Percentiles rank a stretch among this genome's conserved stretches.
Conservation (phyloP, 2,329 filamentous ascomycete genomes). For the Diaporthe sp. region DNA sequence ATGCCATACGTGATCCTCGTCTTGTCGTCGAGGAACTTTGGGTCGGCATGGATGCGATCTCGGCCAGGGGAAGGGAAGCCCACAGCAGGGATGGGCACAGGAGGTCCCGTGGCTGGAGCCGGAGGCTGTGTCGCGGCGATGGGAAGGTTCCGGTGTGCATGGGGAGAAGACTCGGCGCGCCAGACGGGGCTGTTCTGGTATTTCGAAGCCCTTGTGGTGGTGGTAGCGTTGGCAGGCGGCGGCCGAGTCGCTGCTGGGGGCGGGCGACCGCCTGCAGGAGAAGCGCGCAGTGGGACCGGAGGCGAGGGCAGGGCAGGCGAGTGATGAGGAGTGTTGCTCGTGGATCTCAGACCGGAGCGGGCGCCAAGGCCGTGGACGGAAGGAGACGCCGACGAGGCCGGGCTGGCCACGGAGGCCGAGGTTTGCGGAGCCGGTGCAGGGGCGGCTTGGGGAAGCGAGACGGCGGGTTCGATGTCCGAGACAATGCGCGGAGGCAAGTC, state of each 20-base stretch:
- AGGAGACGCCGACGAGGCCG: not conserved
- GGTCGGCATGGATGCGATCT: conserved; percentile 46
- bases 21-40: conserved; percentile 55
- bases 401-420: not conserved
- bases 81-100: not conserved
- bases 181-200: conserved; percentile 6
- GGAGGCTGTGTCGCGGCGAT: not conserved
- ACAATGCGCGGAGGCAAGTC: conserved; percentile 18
- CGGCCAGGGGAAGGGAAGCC: conserved; percentile 53
- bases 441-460: not conserved
- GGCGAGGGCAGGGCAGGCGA: conserved; percentile 14
- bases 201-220: not conserved
- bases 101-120: not conserved
- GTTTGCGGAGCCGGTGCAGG: not conserved
- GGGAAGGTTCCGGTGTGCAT: not conserved
- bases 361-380: not conserved
- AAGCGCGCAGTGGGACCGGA: not conserved
- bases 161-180: conserved; percentile 1
- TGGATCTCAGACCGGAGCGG: not conserved
- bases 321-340: conserved; percentile 5
- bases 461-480: conserved; percentile 24
- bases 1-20: conserved; percentile 55
- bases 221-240: not conserved
- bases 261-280: not conserved
- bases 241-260: not conserved